phyloP scores from a whole-genome alignment of 257 asterid species.

The Primulina eburnea region DNA sequence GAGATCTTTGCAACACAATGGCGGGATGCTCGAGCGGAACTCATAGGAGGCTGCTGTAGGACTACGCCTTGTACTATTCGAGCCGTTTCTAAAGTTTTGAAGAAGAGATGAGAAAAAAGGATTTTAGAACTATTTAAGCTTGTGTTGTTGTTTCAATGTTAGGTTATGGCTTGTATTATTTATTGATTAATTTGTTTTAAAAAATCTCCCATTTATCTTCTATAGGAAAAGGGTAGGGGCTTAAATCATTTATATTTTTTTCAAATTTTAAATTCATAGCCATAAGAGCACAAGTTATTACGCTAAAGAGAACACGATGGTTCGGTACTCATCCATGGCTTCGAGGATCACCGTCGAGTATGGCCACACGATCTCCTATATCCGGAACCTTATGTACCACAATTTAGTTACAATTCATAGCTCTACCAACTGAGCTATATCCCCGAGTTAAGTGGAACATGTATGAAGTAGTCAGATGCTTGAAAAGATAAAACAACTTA shows the following conservation, averaged over 20 bases:
- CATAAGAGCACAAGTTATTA: too few species aligned
- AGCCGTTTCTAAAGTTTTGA: constrained; percentile 55
- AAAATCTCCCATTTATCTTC: neutral
- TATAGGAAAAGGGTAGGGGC: neutral
- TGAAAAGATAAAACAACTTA: too few species aligned
- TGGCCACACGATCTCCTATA: too few species aligned
- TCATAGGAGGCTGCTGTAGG: constrained; percentile 81
- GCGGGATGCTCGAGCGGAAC: constrained; percentile 77
- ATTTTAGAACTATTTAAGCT: neutral
- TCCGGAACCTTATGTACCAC: too few species aligned
- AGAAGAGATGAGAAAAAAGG: constrained; percentile 26
- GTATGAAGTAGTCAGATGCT: too few species aligned
- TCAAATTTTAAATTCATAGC: too few species aligned
- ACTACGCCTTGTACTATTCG: constrained; percentile 64
- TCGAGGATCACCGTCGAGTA: too few species aligned
- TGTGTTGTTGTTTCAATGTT: neutral
- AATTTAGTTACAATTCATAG: too few species aligned
- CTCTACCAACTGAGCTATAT: too few species aligned
- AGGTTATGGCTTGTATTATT: neutral
- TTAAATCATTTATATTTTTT: neutral
- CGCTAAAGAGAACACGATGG: neutral
- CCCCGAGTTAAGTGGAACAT: too few species aligned
- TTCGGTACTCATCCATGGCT: too few species aligned
- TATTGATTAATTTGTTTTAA: neutral
- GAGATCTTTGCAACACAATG: constrained; percentile 52